Conservation (phyloP, 176 grass and related monocot genomes). For the Hordeum marinum region DNA sequence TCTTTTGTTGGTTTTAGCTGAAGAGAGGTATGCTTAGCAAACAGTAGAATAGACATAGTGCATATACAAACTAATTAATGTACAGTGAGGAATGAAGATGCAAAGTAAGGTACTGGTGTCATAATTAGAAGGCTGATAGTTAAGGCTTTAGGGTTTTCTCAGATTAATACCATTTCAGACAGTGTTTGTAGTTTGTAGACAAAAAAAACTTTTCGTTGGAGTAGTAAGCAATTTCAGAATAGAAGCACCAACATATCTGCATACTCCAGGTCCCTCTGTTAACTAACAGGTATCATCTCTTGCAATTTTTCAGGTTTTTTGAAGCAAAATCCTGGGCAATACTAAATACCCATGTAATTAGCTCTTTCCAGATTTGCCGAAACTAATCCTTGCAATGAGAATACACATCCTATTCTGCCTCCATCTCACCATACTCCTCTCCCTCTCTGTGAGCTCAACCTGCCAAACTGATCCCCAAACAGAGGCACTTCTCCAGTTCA, state of each 20-base stretch:
- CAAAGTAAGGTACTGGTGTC: background rate
- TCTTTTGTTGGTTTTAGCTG: background rate
- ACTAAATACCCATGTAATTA: slow-evolving; percentile 16
- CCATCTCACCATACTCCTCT: slow-evolving; percentile 38
- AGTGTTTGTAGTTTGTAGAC: background rate
- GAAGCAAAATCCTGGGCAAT: background rate
- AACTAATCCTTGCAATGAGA: slow-evolving; percentile 28
- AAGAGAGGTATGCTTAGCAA: background rate
- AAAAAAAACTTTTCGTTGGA: background rate
- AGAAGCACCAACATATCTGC: background rate
- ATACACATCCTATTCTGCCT: slow-evolving; percentile 24
- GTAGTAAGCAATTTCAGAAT: too few relatives aligned
- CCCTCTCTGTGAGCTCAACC: slow-evolving; percentile 17
- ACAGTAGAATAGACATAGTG: background rate
- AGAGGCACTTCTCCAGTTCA: slow-evolving; percentile 67
- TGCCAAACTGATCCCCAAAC: slow-evolving; percentile 39
- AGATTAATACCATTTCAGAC: background rate
- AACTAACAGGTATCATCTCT: background rate
- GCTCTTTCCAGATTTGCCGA: slow-evolving; percentile 7
- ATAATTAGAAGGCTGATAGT: background rate
- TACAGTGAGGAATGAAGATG: background rate
- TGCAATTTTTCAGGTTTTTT: slow-evolving; percentile 19
- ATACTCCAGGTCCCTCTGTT: background rate
- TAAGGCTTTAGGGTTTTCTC: background rate
- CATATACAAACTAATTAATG: background rate